phyloP scores from a whole-genome alignment of 2,329 filamentous ascomycete species.

The Leptographium flavum region DNA sequence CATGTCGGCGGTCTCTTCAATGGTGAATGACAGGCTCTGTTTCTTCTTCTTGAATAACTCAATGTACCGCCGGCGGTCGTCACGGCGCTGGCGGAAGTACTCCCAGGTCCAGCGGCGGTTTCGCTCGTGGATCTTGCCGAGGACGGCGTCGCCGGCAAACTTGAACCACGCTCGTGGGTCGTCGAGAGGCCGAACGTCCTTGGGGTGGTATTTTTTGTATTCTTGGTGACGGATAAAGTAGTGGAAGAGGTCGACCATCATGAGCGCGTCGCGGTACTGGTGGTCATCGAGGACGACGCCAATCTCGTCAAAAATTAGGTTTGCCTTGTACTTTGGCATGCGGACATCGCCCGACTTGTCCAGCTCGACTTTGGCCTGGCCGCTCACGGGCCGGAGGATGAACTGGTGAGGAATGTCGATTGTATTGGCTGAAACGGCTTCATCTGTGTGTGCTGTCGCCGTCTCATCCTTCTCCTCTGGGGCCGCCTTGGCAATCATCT shows the following conservation, averaged over 20 bases:
- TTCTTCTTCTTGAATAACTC: slow-evolving; percentile 92
- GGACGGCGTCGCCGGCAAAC: slow-evolving; percentile 79
- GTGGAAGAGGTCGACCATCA: slow-evolving; percentile 97
- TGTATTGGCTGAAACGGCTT: not conserved
- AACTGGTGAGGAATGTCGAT: slow-evolving; percentile 56
- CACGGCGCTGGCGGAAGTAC: slow-evolving; percentile 83
- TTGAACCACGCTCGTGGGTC: slow-evolving; percentile 84
- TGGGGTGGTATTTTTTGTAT: slow-evolving; percentile 85
- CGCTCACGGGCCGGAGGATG: slow-evolving; percentile 89
- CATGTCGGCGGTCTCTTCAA: slow-evolving; percentile 59
- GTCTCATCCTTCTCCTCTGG: no score
- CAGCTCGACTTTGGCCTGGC: slow-evolving; percentile 85
- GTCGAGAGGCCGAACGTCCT: slow-evolving; percentile 65
- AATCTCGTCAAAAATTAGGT: slow-evolving; percentile 89
- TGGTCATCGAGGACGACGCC: slow-evolving; percentile 95
- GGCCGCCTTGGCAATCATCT: slow-evolving; percentile 64
- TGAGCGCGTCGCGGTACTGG: slow-evolving; percentile 91
- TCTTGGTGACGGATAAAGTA: slow-evolving; percentile 97
- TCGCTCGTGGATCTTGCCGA: slow-evolving; percentile 87
- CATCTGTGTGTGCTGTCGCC: slow-evolving; percentile 16
- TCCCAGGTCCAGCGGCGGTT: slow-evolving; percentile 94
- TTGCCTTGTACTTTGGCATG: slow-evolving; percentile 76
- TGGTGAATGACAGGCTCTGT: slow-evolving; percentile 53
- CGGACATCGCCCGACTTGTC: slow-evolving; percentile 79
- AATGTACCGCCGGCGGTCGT: slow-evolving; percentile 81